phyloP scores from a whole-genome alignment of 164 flowering plant species.

The Berberis vulgaris region DNA sequence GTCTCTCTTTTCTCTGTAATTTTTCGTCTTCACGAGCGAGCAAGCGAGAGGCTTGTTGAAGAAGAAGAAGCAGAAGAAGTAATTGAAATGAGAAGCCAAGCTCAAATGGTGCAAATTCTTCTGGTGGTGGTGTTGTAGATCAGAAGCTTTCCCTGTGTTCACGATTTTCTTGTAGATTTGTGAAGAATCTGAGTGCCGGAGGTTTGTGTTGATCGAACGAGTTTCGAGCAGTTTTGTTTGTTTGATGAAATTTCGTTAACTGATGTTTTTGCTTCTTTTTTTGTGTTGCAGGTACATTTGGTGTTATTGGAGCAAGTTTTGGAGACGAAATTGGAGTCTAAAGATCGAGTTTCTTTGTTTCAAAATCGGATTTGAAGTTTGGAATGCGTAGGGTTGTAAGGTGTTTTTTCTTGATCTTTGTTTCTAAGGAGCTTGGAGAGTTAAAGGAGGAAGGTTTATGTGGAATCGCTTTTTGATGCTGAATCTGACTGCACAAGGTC shows the following conservation, averaged over 20 bases:
- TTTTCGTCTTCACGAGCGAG: background rate
- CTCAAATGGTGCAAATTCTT: background rate
- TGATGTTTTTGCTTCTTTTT: no score
- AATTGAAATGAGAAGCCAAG: background rate
- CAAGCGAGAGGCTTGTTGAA: background rate
- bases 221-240: no score
- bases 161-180: background rate
- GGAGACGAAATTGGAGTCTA: background rate
- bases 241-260: no score
- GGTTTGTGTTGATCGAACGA: background rate
- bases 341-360: background rate
- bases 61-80: no score
- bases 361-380: background rate
- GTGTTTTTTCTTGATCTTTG: constrained; percentile 3
- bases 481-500: constrained; percentile 15
- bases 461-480: background rate
- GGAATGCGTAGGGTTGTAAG: background rate
- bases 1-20: constrained; percentile 9
- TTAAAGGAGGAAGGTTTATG: background rate
- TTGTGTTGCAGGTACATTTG: background rate
- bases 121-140: background rate
- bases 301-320: background rate
- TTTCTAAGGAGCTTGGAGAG: background rate
- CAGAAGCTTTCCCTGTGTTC: background rate
- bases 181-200: background rate